Conservation (phyloP, 805 yeast species). For the Wickerhamomyces silvicola region DNA sequence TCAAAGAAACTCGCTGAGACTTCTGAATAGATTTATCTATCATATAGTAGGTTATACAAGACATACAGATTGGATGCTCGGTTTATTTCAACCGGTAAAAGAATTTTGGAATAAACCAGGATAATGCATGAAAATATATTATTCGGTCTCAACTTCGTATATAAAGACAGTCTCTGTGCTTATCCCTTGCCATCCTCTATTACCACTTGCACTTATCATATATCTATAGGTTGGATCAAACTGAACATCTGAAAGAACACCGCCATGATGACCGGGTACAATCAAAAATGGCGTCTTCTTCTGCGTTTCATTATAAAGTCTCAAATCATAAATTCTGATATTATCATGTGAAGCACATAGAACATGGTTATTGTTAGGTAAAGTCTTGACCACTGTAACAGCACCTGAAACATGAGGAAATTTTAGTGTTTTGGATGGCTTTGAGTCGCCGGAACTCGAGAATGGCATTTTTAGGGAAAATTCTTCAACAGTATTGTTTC, state of each 20-base stretch:
- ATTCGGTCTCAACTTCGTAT: constrained; percentile 61
- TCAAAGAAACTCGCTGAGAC: not conserved
- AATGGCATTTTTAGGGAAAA: constrained; percentile 56
- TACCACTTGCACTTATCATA: constrained; percentile 88
- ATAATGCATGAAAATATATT: not conserved
- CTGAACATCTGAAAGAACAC: constrained; percentile 66
- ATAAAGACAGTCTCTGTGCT: constrained; percentile 75
- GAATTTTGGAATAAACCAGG: constrained; percentile 1
- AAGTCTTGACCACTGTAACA: constrained; percentile 68
- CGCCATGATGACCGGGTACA: constrained; percentile 96
- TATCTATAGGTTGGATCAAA: constrained; percentile 87
- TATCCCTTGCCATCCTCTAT: constrained; percentile 89
- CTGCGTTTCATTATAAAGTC: constrained; percentile 32
- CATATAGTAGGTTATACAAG: not conserved
- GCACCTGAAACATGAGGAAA: constrained; percentile 90
- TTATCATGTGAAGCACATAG: constrained; percentile 90
- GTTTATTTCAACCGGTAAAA: constrained; percentile 3
- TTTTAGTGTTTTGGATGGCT: constrained; percentile 51
- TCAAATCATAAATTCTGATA: constrained; percentile 76
- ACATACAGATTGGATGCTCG: not conserved
- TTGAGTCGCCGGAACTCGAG: constrained; percentile 29
- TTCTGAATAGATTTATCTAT: not conserved
- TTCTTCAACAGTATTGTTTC: constrained; percentile 84
- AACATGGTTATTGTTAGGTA: constrained; percentile 76
- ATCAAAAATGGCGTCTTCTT: constrained; percentile 67